Conservation (phyloP, 306 rosid species). For the Cercis canadensis region DNA sequence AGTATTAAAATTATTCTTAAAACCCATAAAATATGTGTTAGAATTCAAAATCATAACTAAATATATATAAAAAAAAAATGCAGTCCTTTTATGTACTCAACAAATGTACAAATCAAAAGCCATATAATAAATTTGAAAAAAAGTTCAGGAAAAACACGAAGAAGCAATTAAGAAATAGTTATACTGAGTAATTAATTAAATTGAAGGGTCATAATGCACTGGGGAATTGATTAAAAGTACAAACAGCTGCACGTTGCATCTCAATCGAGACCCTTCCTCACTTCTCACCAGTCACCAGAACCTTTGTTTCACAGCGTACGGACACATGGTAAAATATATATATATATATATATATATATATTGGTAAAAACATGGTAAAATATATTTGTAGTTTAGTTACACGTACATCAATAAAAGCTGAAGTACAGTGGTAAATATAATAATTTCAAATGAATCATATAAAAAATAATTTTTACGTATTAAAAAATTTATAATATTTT, state of each 20-base stretch:
- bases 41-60: too few relatives aligned
- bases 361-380: conserved; percentile 5
- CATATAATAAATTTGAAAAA: too few relatives aligned
- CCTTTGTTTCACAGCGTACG: conserved; percentile 49
- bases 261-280: conserved; percentile 24
- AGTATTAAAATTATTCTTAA: too few relatives aligned
- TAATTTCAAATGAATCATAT: too few relatives aligned
- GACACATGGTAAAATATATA: conserved; percentile 32
- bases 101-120: too few relatives aligned
- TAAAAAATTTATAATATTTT: too few relatives aligned
- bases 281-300: neutral
- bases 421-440: neutral
- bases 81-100: too few relatives aligned
- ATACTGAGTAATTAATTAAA: conserved; percentile 22
- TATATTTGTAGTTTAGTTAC: conserved; percentile 2
- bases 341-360: too few relatives aligned
- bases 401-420: conserved; percentile 11
- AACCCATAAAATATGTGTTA: too few relatives aligned
- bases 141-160: neutral
- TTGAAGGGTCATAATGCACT: conserved; percentile 38
- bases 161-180: too few relatives aligned
- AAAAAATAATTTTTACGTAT: too few relatives aligned
- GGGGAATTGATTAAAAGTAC: conserved; percentile 40
- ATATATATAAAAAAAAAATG: too few relatives aligned
- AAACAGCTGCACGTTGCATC: conserved; percentile 56